Base-by-base conservation (phyloP, 495 filamentous ascomycete species). In the Trichocladium antarcticum region DNA sequence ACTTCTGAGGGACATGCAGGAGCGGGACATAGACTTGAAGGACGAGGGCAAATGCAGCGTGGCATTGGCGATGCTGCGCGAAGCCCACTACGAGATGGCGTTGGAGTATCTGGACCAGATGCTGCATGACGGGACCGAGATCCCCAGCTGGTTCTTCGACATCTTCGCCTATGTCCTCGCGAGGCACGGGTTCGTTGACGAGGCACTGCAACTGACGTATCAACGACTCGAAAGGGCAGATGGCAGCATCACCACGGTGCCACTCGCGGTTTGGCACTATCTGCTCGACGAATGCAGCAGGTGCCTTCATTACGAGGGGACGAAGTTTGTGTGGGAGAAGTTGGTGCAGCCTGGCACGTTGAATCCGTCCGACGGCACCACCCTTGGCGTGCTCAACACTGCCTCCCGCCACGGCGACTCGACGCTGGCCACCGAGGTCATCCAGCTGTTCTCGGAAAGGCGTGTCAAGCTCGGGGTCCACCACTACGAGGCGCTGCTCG, bases 71-170 rank as follows among this genome's bases (percentile, higher is more conserved):
- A 63, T 92, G 22, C 66, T 96, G 31, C 74, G 85, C 41, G 89
- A 95, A 55, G 76, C 80, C 10, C 83, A 90, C 54, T 78, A 84
- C 45, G 92, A 98, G 63, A 66, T 85, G 57, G 89, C 87, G 2
- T 61, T 95, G 40, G 80, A 89, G 24, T 77, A 79, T 50, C 59
- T 95, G 37, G 79, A 84, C 15, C 61, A 73, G 22, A 80, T 93
- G 75, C 67, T 79, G 37, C 66, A 65, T 34, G 70, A 78, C 32
- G 72, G 74, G 1, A 71, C 78, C 6, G 39, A 51, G 6, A 59
- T 90, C 6, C 74, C 82, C 35, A 52, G 62, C 5, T 95, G 87
- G 85, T 71, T 95, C 9, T 79, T 82, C 55, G 84, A 87, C 57
- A 74, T 85, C 49, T 72, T 87, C 28, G 72, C 87, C 38, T 85